Percentiles rank a stretch among this genome's conserved stretches.
Evolutionary conservation across 2,329 filamentous ascomycete genomes (phyloP).

Genomic region (Rhinocladiella similis): DNA sequence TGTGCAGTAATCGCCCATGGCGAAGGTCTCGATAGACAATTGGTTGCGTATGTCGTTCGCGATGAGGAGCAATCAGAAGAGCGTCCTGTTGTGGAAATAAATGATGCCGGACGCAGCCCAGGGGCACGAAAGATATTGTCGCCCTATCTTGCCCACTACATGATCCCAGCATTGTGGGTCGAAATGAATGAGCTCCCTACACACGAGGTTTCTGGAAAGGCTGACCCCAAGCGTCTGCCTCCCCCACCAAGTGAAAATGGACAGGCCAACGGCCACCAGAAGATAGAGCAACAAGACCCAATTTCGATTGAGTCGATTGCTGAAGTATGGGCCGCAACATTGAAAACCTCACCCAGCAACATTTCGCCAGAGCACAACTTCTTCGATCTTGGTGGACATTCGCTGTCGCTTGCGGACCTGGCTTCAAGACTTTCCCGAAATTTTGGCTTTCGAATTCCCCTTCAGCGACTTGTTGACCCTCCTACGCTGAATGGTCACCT

Average conservation of each 20-base stretch:
- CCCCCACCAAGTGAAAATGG: constrained; percentile 57
- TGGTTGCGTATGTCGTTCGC: constrained; percentile 74
- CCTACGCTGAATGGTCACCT: constrained; percentile 73
- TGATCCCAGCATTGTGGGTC: constrained; percentile 79
- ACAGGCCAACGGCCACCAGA: constrained; percentile 37
- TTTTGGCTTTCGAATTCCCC: constrained; percentile 72
- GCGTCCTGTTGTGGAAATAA: constrained; percentile 64
- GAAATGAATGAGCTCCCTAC: constrained; percentile 70
- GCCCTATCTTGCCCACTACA: constrained; percentile 73
- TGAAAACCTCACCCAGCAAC: constrained; percentile 63
- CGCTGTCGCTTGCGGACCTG: constrained; percentile 73
- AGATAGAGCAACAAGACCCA: constrained; percentile 59
- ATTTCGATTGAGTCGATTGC: constrained; percentile 68
- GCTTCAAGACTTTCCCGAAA: constrained; percentile 67
- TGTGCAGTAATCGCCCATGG: constrained; percentile 74
- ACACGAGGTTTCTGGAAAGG: constrained; percentile 76
- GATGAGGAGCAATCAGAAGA: constrained; percentile 61
- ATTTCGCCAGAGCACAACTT: constrained; percentile 73
- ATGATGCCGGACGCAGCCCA: constrained; percentile 71
- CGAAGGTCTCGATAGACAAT: constrained; percentile 71
- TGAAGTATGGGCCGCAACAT: constrained; percentile 69
- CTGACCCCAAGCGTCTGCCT: constrained; percentile 70
- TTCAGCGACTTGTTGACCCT: constrained; percentile 69
- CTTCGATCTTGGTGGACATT: constrained; percentile 80
- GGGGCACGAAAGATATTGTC: constrained; percentile 65